Conservation (phyloP, 1,284 basidiomycete species). For the Mycosarcoma mackinlayi region DNA sequence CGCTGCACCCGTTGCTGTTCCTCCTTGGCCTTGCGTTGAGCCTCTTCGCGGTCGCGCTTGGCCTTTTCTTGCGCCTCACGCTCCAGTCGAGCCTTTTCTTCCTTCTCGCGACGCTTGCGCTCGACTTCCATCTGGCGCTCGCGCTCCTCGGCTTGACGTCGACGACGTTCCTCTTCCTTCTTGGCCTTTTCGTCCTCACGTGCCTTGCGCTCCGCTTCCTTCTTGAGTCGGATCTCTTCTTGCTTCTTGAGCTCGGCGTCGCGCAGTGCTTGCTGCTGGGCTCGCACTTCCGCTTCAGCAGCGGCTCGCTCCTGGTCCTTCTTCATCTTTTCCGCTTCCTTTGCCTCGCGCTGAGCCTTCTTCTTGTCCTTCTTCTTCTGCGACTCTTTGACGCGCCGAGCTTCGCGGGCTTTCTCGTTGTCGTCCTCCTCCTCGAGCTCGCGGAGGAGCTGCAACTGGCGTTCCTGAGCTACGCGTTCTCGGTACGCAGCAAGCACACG, state of each 20-base stretch:
- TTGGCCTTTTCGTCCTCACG: constrained; percentile 71
- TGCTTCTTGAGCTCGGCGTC: constrained; percentile 69
- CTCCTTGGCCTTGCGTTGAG: constrained; percentile 65
- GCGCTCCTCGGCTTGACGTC: constrained; percentile 71
- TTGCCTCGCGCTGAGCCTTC: constrained; percentile 85
- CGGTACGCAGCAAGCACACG: constrained; percentile 91
- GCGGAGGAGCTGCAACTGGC: constrained; percentile 84
- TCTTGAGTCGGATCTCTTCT: constrained; percentile 78
- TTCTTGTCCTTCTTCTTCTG: constrained; percentile 99
- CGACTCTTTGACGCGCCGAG: constrained; percentile 93
- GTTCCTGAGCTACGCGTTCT: constrained; percentile 86
- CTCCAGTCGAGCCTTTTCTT: constrained; percentile 76
- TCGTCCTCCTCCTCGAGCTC: constrained; percentile 91
- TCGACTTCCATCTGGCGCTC: constrained; percentile 71
- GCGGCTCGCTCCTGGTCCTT: constrained; percentile 74
- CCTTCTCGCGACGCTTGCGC: constrained; percentile 76
- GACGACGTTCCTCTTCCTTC: constrained; percentile 73
- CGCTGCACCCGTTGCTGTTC: constrained; percentile 72
- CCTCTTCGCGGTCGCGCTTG: constrained; percentile 70
- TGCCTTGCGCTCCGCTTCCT: constrained; percentile 71
- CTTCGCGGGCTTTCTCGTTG: constrained; percentile 82
- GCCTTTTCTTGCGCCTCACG: constrained; percentile 59
- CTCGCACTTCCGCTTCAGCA: constrained; percentile 73
- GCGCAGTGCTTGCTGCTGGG: constrained; percentile 75
- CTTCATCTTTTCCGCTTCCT: constrained; percentile 81